phyloP scores from a whole-genome alignment of 2,329 filamentous ascomycete genomes.

The Cryphonectria carpinicola region DNA sequence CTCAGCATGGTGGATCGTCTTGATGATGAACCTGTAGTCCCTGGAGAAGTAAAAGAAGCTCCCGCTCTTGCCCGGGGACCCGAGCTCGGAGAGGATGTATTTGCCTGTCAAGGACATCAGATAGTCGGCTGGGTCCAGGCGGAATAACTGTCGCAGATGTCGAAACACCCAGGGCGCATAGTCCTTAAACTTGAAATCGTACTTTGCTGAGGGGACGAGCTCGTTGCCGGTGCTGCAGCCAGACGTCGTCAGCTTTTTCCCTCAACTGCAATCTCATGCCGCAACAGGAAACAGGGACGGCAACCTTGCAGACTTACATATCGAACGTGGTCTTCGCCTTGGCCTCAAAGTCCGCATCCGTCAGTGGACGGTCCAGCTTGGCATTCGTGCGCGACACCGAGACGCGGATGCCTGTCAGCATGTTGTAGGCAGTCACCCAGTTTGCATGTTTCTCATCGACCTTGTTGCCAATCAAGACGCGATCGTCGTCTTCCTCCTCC shows the following conservation, averaged over 20 bases:
- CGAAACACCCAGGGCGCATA: constrained; percentile 99
- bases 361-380: constrained; percentile 89
- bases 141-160: constrained; percentile 83
- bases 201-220: constrained; percentile 95
- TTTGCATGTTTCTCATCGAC: constrained; percentile 97
- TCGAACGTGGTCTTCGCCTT: constrained; percentile 99
- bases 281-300: neutral
- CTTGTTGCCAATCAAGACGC: constrained; percentile 94
- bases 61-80: constrained; percentile 95
- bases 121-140: constrained; percentile 94
- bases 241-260: constrained; percentile 38
- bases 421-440: constrained; percentile 98
- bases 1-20: constrained; percentile 96
- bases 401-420: constrained; percentile 98
- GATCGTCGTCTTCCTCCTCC: constrained; percentile 89
- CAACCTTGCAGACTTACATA: constrained; percentile 65
- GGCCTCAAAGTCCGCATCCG: constrained; percentile 87
- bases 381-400: constrained; percentile 95
- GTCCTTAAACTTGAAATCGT: constrained; percentile 99
- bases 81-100: constrained; percentile 96
- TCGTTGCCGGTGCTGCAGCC: constrained; percentile 84
- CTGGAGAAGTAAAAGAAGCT: constrained; percentile 99
- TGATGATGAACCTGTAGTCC: constrained; percentile 99
- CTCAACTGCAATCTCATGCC: neutral
- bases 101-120: constrained; percentile 98